Evolutionary conservation across 192 early-diverging fungal species (phyloP).

Genomic region (Chytriomyces sp.): DNA sequence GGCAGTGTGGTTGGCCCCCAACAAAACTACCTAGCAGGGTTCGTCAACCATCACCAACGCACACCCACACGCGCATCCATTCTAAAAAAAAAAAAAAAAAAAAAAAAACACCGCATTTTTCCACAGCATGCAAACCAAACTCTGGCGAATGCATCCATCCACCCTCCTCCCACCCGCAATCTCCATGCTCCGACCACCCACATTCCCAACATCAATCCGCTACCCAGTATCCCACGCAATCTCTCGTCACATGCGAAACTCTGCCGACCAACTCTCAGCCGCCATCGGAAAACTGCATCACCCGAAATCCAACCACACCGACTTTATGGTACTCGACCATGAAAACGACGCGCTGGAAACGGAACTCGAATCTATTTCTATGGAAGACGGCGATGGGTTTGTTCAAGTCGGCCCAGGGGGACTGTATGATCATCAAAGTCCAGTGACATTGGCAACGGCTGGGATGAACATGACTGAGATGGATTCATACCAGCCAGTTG

Average conservation of each 20-base stretch:
- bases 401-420: background rate
- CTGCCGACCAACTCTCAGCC: constrained; percentile 6
- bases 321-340: constrained; percentile 27
- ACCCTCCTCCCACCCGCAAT: constrained; percentile 44
- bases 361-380: constrained; percentile 1
- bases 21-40: constrained; percentile 72
- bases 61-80: too few species aligned
- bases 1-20: constrained; percentile 77
- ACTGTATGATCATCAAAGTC: background rate
- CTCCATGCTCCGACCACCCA: constrained; percentile 47
- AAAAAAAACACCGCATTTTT: too few species aligned
- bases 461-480: constrained; percentile 34
- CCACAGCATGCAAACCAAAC: constrained; percentile 54
- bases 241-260: background rate
- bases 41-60: background rate
- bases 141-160: constrained; percentile 57
- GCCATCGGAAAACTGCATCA: background rate
- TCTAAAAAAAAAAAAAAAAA: too few species aligned
- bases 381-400: background rate
- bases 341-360: constrained; percentile 12
- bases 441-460: constrained; percentile 21
- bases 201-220: constrained; percentile 37
- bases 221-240: constrained; percentile 16
- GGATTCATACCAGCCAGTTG: constrained; percentile 4
- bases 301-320: background rate